Evolutionary conservation across 2,329 filamentous ascomycete species (phyloP).

Genomic region (Fusarium ramigenum): DNA sequence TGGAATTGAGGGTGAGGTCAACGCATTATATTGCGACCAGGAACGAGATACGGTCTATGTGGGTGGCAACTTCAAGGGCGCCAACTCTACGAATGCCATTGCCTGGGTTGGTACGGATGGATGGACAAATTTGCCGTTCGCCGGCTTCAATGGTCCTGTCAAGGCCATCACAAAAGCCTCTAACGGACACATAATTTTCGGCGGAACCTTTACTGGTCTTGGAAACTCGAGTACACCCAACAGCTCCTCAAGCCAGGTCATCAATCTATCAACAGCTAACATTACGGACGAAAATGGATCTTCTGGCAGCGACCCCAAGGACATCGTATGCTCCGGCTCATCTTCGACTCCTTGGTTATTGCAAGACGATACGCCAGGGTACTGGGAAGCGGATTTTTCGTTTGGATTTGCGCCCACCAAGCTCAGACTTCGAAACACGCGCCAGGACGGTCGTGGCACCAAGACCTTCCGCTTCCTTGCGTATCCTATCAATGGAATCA

Average conservation of each 20-base stretch:
- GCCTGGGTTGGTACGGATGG: conserved; percentile 75
- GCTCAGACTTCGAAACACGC: conserved; percentile 87
- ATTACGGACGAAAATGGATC: conserved; percentile 74
- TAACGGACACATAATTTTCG: conserved; percentile 90
- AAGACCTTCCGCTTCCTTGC: conserved; percentile 89
- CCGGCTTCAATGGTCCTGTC: conserved; percentile 93
- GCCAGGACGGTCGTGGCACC: conserved; percentile 83
- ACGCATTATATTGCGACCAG: conserved; percentile 83
- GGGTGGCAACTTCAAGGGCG: conserved; percentile 83
- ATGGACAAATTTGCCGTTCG: conserved; percentile 87
- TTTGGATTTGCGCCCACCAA: conserved; percentile 90
- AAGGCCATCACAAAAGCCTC: conserved; percentile 82
- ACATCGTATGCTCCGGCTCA: conserved; percentile 79
- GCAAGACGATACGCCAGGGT: conserved; percentile 77
- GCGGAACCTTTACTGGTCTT: conserved; percentile 86
- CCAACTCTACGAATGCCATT: conserved; percentile 89
- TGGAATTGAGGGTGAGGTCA: conserved; percentile 86
- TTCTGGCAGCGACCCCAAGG: conserved; percentile 72
- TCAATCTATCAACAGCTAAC: conserved; percentile 84
- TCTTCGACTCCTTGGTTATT: conserved; percentile 83
- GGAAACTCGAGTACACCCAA: conserved; percentile 79
- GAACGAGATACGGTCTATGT: conserved; percentile 84
- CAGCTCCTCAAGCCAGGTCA: conserved; percentile 76
- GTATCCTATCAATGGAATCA: conserved; percentile 87
- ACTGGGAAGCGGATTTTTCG: conserved; percentile 83